Evolutionary conservation across 768 basidiomycete genomes (phyloP).

Genomic region (Trametes elegans): DNA sequence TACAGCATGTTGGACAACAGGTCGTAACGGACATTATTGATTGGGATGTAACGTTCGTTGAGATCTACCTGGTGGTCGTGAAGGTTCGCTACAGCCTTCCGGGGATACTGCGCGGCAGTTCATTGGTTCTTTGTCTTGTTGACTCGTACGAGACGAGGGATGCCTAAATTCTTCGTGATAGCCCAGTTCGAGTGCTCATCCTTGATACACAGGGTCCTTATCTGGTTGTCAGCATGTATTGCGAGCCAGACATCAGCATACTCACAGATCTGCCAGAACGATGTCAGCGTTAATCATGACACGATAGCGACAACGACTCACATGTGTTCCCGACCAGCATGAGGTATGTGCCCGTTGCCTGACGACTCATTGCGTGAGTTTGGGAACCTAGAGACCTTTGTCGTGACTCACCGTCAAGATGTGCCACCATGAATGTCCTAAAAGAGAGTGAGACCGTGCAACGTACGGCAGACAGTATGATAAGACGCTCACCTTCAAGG

Average conservation of each 20-base stretch:
- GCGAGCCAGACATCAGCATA: not conserved
- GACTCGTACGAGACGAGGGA: conserved; percentile 38
- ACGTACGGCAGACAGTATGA: not conserved
- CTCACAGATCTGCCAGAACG: conserved; percentile 26
- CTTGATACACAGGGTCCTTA: conserved; percentile 59
- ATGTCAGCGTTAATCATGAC: not conserved
- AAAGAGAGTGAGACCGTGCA: not conserved
- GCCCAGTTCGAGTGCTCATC: conserved; percentile 52
- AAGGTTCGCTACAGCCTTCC: no score
- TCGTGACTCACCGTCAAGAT: conserved; percentile 50
- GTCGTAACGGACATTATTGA: not conserved
- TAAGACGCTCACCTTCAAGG: conserved; percentile 49
- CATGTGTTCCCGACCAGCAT: conserved; percentile 34
- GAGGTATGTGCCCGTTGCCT: conserved; percentile 32
- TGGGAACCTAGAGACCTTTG: not conserved
- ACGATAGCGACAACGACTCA: conserved; percentile 20
- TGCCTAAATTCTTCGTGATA: conserved; percentile 40
- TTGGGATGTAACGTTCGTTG: no score
- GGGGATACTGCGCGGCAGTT: not conserved
- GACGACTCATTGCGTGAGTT: not conserved
- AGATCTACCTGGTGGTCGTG: not conserved
- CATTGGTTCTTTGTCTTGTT: conserved; percentile 16
- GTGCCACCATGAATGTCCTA: conserved; percentile 79
- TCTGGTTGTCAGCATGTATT: not conserved
- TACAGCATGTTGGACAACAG: not conserved